Base-by-base conservation (phyloP, 805 yeast species). In the Candida ipomoeae region DNA sequence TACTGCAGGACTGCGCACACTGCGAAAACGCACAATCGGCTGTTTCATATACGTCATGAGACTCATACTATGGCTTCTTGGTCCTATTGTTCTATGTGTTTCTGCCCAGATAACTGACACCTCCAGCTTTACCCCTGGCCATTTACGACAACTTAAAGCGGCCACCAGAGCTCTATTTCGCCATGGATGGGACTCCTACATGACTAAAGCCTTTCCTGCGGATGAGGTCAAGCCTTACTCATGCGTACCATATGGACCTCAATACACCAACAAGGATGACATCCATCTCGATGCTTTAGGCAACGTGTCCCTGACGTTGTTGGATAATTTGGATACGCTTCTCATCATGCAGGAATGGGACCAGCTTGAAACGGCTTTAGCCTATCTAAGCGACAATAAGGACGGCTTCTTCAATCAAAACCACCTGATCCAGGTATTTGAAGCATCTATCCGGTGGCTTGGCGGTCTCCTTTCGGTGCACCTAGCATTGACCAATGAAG, bases 381-480 rank as follows among this genome's bases (percentile, higher is more conserved):
- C 44, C 6, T 72, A 64, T 50, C 62, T 74, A 49, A 52, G 65
- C 42, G 15, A n/a, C 6, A 58, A 75, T 20, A 70, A 78, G 36
- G 71, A 80, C 6, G 61, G 65, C 0, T 60, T 77, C 20, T 89
- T 89, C 61, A 75, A 81, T 37, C 74, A 81, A 37, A 82, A 88
- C 53, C 77, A 89, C 8, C 81, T 84, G 1, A 85, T 91, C 0
- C 97, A 91, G 62, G 95, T 91, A 1, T 91, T 91, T 65, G 98
- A 91, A 65, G 78, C 87, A 3, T 81, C 89, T 5, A 91, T 92
- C 15, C 69, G 98, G 37, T 80, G 88, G 1, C 62, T 91, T 23
- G 98, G 98, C 0, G 89, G 96, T 0, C 70, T 91, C 31, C 62
- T 91, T 20, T 83, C 92, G 2, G 81, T 89, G 0, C 97, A 91